These are phyloP conservation scores for Colletotrichum orbiculare DNA, from an alignment of 2,329 filamentous ascomycete genomes.

Conservation along the genomic window DNA sequence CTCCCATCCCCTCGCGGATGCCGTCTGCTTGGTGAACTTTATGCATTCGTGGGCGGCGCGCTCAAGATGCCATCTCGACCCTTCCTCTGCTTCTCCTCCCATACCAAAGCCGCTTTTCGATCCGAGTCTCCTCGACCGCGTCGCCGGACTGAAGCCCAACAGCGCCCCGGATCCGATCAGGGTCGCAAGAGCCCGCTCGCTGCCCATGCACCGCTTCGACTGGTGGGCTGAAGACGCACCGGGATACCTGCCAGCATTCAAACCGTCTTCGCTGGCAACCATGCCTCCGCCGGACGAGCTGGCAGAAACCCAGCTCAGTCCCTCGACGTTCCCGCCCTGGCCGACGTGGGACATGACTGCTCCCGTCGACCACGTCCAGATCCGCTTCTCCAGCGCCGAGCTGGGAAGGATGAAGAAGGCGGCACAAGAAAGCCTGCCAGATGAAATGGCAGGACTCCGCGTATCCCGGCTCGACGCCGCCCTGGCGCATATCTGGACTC, in stretches of 20 bases:
- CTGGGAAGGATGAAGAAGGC: conserved; percentile 47
- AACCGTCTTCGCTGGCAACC: conserved; percentile 41
- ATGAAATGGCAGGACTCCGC: conserved; percentile 10
- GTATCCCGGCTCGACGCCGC: conserved; percentile 57
- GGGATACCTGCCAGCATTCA: conserved; percentile 43
- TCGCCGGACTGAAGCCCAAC: conserved; percentile 42
- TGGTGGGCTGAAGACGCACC: conserved; percentile 54
- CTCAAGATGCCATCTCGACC: conserved; percentile 38
- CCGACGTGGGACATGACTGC: conserved; percentile 52
- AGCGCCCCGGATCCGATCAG: conserved; percentile 40
- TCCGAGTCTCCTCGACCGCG: conserved; percentile 51
- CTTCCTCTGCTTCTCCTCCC: fast-evolving
- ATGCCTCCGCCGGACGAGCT: conserved; percentile 34
- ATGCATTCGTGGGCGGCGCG: conserved; percentile 53
- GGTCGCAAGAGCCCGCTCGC: conserved; percentile 44
- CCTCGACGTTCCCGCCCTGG: conserved; percentile 52
- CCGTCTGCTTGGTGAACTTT: conserved; percentile 54
- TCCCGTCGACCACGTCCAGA: conserved; percentile 45
- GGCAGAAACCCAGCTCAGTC: conserved; percentile 35
- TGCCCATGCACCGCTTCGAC: conserved; percentile 60
- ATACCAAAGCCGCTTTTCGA: conserved; percentile 48
- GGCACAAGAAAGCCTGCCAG: conserved; percentile 28
- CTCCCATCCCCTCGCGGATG: conserved; percentile 58
- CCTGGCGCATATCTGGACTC: conserved; percentile 58
- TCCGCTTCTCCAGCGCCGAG: conserved; percentile 52